A percentile compares a stretch with the other conserved stretches of the same genome.
These are phyloP conservation scores for Oleoguttula mirabilis DNA, from an alignment of 495 filamentous ascomycete genomes.

Conservation along the genomic window DNA sequence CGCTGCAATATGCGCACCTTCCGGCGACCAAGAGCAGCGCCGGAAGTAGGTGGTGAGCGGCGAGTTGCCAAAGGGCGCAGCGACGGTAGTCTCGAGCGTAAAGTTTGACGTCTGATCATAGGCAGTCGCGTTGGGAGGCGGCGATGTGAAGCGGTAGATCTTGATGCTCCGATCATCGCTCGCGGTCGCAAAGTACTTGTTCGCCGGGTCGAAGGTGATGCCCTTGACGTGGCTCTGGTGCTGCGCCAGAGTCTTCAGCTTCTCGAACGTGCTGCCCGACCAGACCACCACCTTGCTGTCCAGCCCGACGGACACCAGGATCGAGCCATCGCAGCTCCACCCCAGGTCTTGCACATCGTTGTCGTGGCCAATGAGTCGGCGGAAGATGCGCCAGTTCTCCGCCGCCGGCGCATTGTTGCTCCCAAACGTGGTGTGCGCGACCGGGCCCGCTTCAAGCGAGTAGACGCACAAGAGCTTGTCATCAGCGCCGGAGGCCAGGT, in stretches of 20 bases:
- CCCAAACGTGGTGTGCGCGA: constrained; percentile 65
- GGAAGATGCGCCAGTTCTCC: constrained; percentile 92
- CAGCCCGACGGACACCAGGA: constrained; percentile 88
- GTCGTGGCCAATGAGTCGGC: constrained; percentile 88
- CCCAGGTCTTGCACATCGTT: constrained; percentile 98
- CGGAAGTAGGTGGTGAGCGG: constrained; percentile 95
- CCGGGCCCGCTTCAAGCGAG: constrained; percentile 66
- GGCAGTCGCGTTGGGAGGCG: constrained; percentile 78
- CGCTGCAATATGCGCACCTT: constrained; percentile 92
- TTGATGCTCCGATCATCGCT: constrained; percentile 96
- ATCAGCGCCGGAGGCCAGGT: constrained; percentile 90
- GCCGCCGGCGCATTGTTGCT: constrained; percentile 84
- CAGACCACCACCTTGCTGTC: constrained; percentile 98
- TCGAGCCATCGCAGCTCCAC: constrained; percentile 92
- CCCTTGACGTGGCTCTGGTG: constrained; percentile 98
- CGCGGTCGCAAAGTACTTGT: constrained; percentile 97
- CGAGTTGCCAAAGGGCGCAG: constrained; percentile 69
- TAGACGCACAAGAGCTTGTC: constrained; percentile 98
- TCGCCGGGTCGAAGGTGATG: constrained; percentile 94
- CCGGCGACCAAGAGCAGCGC: constrained; percentile 91
- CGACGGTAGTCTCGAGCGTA: constrained; percentile 75
- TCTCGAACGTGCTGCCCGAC: constrained; percentile 96
- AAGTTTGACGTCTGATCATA: constrained; percentile 96
- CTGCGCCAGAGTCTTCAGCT: constrained; percentile 77
- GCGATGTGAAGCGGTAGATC: constrained; percentile 87